Evolutionary conservation across 2,329 filamentous ascomycete genomes (phyloP).

Genomic region (Pseudopyrenochaeta lycopersici): DNA sequence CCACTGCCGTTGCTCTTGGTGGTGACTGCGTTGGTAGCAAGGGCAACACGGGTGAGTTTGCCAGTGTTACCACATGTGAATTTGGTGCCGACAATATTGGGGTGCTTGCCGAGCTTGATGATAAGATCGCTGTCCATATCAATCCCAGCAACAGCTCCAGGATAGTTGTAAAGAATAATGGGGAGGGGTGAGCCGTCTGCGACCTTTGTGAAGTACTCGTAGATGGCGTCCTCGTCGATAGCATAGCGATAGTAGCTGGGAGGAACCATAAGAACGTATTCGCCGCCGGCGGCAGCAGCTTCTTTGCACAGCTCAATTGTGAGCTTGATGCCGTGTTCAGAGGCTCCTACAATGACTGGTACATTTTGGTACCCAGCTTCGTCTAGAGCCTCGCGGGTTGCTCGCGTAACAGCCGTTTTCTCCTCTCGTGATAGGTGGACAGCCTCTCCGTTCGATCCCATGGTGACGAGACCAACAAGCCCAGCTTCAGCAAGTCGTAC

Average conservation of each 20-base stretch:
- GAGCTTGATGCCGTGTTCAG: conserved; percentile 81
- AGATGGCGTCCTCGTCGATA: conserved; percentile 76
- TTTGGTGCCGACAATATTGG: conserved; percentile 87
- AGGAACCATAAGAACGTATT: conserved; percentile 81
- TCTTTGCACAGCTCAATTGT: conserved; percentile 79
- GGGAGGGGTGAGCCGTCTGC: conserved; percentile 79
- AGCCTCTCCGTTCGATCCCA: conserved; percentile 92
- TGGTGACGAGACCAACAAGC: conserved; percentile 81
- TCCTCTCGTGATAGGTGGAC: conserved; percentile 83
- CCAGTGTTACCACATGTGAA: conserved; percentile 93
- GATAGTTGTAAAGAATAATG: conserved; percentile 91
- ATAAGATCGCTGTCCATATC: conserved; percentile 91
- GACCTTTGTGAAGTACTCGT: conserved; percentile 77
- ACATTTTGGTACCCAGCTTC: conserved; percentile 77
- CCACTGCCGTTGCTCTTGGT: conserved; percentile 58
- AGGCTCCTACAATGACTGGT: conserved; percentile 85
- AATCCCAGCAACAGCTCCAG: conserved; percentile 83
- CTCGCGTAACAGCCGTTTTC: conserved; percentile 76
- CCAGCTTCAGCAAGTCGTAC: conserved; percentile 80
- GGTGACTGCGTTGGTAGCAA: conserved; percentile 75
- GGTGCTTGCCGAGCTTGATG: conserved; percentile 79
- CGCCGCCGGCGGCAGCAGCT: conserved; percentile 73
- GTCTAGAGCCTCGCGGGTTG: conserved; percentile 83
- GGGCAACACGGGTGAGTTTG: conserved; percentile 83
- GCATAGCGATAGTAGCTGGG: conserved; percentile 84